Base-by-base conservation (phyloP, 2,329 filamentous ascomycete genomes). In the Zalaria obscura region DNA sequence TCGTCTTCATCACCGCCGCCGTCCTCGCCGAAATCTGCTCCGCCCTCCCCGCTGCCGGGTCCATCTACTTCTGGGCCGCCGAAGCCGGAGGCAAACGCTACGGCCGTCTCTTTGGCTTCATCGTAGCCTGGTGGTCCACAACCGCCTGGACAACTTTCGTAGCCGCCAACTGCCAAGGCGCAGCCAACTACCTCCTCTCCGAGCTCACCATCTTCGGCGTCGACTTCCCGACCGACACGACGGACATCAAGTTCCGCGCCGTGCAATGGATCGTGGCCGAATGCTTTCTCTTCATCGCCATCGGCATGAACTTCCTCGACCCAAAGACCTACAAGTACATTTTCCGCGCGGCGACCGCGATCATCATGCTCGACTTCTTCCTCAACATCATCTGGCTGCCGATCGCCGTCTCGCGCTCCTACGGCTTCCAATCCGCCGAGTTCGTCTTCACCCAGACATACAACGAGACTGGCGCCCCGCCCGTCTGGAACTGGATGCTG, bases 111-210 rank as follows among this genome's bases (percentile, higher is more conserved):
- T 65, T 76, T 41, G 73, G 73, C 11, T 76, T 75, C 52, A 57
- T 75, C n/a, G 73, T 76, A n/a, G 73, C 73, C 0, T 77, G 73
- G 73, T 77, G 73, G 73, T 73, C 69, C 49, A 75, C 72, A 0
- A 76, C 73, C 0, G 73, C 74, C 1, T 77, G 73, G 73, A 77
- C 73, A 2, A 76, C 60, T 4, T 63, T 63, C 41, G 50, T 57
- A 29, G 53, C 59, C 25, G 55, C 51, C 40, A 53, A 56, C 37
- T 56, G 50, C 34, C 59, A 62, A 42, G 57, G 58, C 18, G 52
- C 60, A 1, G 59, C 59, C 37, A 63, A 63, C 46, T 63, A 60
- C 36, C 50, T 63, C 25, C 52, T 63, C 5, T 61, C 58, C 9
- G 73, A 77, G 62, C 66, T 76, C 35, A 68, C 67, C 0, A 72